Base-by-base conservation (phyloP, 495 filamentous ascomycete species). In the Xylaria nigripes region DNA sequence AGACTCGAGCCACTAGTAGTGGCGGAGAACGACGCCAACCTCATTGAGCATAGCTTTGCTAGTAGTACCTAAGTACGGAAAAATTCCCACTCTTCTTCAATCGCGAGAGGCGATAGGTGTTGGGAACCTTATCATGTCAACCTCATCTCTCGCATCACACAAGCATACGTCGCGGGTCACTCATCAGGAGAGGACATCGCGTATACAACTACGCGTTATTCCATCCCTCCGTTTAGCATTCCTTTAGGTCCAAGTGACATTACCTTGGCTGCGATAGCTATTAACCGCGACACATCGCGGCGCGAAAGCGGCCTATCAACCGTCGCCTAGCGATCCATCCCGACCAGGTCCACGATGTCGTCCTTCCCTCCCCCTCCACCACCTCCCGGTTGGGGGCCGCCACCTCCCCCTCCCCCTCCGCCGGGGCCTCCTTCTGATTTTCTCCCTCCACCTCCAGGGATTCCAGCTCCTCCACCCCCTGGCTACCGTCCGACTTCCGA, bases 401-500 rank as follows among this genome's bases (percentile, higher is more conserved):
- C 80, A 16, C 74, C 80, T 2, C 79, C 79, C 52, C 88, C 87
- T 51, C 87, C 89, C 52, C 88, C 89, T 45, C 89, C 89, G 38
- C 86, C 87, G 25, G 86, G 85, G 64, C 83, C 84, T 55, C 77
- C 81, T 40, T 85, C 85, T 56, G 86, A 87, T 55, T 67, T 61
- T 24, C 85, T 87, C 23, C 84, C 89, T 6, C 83, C 87, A 64
- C 76, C 76, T 27, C 73, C 78, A 16, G 70, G 76, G 36, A 79
- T 82, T 48, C 74, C 84, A 60, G 86, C 86, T 48, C 90, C 90
- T 53, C 91, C 93, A 46, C 92, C 93, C 19, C 91, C 92, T 29
- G 90, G 90, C 38, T 94, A 90, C 67, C 81, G 84, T 47, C 90
- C 92, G 19, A 84, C 87, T 22, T 80, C 83, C 58, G 88, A 97